Conservation (phyloP, 768 basidiomycete genomes). For the Russula foetens region DNA sequence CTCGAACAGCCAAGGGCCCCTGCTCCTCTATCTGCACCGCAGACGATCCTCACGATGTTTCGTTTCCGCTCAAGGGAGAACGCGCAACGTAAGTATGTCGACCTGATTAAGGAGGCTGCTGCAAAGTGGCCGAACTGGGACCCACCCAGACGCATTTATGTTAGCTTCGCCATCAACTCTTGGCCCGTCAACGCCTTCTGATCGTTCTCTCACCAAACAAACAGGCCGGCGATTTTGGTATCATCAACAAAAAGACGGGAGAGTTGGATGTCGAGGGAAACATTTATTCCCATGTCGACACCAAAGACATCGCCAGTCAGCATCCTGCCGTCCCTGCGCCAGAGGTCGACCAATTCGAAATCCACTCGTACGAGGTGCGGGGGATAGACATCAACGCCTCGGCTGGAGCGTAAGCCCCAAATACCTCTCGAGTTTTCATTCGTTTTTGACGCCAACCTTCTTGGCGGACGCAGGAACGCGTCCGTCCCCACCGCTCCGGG, state of each 20-base stretch:
- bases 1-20: not conserved
- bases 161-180: not conserved
- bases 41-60: not conserved
- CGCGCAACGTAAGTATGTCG: constrained; percentile 10
- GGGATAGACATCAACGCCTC: not conserved
- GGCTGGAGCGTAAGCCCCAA: not conserved
- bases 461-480: not conserved
- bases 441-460: not conserved
- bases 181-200: not conserved
- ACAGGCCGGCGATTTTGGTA: constrained; percentile 9
- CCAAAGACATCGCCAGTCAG: not conserved
- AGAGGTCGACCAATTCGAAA: not conserved
- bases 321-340: not conserved
- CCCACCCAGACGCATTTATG: not conserved
- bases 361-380: constrained; percentile 6
- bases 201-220: not conserved
- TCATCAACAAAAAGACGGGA: not conserved
- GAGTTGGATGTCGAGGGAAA: constrained; percentile 5
- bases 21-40: not conserved
- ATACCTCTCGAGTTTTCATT: not conserved
- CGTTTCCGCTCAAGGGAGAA: not conserved
- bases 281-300: constrained; percentile 1
- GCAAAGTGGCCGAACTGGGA: constrained; percentile 11
- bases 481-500: not conserved
- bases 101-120: not conserved